phyloP scores from a whole-genome alignment of 805 yeast genomes.

The Barnettozyma botsteinii region DNA sequence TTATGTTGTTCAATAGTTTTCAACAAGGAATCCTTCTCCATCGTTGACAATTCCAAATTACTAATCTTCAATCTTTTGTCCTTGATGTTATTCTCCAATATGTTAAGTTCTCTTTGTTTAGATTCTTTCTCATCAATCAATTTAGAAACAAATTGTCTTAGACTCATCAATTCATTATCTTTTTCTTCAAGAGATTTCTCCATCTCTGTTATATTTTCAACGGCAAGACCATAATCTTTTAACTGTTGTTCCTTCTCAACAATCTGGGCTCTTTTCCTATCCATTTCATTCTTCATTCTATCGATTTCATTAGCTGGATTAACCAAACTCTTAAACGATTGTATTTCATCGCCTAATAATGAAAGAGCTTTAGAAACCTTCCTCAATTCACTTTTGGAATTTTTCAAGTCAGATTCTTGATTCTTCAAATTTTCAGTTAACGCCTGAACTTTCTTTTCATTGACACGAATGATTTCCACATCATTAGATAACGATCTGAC shows the following conservation, averaged over 20 bases:
- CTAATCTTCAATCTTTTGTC: conserved; percentile 49
- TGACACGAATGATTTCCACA: conserved; percentile 19
- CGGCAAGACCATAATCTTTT: conserved; percentile 31
- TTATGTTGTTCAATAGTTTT: conserved; percentile 34
- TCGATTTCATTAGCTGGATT: conserved; percentile 31
- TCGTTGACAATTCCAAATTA: conserved; percentile 44
- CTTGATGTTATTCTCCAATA: conserved; percentile 44
- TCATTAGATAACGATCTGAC: conserved; percentile 27
- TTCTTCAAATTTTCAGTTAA: conserved; percentile 13
- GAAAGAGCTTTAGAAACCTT: not conserved
- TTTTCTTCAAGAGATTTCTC: conserved; percentile 30
- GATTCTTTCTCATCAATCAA: conserved; percentile 39
- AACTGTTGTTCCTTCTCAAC: conserved; percentile 30
- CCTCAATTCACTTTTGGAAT: not conserved
- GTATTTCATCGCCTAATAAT: not conserved
- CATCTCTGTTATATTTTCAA: conserved; percentile 38
- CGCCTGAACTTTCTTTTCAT: conserved; percentile 10
- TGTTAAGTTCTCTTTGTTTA: conserved; percentile 37
- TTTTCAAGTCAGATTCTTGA: conserved; percentile 13
- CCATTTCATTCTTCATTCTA: conserved; percentile 30
- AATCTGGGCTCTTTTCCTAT: conserved; percentile 25
- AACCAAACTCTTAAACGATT: conserved; percentile 15
- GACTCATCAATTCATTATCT: conserved; percentile 32
- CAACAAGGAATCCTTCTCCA: conserved; percentile 39
- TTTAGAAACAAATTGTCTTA: conserved; percentile 31